phyloP scores from a whole-genome alignment of 169 alveolate genomes.

The Perkinsus chesapeaki region DNA sequence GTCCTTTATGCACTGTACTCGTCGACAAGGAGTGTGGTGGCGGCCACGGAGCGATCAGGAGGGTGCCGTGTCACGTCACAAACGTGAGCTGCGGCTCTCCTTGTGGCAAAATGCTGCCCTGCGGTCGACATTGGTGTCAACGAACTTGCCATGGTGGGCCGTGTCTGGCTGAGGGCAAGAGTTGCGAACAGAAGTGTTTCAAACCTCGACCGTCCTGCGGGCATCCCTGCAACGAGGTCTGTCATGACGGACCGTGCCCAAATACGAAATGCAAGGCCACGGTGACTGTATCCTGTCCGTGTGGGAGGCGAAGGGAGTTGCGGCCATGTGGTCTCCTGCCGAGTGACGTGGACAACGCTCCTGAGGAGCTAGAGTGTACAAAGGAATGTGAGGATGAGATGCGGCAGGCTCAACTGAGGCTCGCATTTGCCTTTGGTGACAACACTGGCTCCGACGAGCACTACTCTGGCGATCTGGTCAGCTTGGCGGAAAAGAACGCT shows the following conservation, averaged over 20 bases:
- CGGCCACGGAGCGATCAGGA: neutral
- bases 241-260: neutral
- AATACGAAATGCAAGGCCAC: neutral
- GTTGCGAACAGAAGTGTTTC: neutral
- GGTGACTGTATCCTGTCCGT: neutral
- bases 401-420: neutral
- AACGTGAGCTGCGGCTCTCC: slow-evolving; percentile 37
- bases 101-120: slow-evolving; percentile 49
- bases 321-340: neutral
- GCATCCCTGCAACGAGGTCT: neutral
- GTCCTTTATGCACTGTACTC: neutral
- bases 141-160: slow-evolving; percentile 55
- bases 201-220: neutral
- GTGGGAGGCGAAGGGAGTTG: neutral
- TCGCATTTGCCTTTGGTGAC: neutral
- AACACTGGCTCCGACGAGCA: neutral
- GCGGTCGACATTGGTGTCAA: slow-evolving; percentile 58
- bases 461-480: neutral
- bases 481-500: neutral
- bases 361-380: neutral
- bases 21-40: neutral
- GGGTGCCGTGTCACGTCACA: neutral
- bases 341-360: neutral
- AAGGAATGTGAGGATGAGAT: neutral
- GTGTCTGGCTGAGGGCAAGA: slow-evolving; percentile 23